A percentile compares a stretch with the other conserved stretches of the same genome.
Evolutionary conservation across 78 protist genomes (phyloP).

Genomic region (Dictyostelium discoideum): DNA sequence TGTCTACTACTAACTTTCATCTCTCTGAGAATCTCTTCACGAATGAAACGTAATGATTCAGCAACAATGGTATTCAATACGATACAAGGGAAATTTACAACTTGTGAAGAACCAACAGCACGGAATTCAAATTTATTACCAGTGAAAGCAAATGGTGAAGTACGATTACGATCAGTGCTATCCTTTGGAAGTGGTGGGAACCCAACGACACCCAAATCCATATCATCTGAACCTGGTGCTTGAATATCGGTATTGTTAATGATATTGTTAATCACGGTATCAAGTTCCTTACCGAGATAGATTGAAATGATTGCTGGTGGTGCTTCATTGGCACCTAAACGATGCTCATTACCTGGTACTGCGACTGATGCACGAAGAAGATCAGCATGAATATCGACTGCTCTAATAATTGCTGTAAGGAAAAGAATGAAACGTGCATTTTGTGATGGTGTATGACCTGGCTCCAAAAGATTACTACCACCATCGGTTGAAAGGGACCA

Average conservation of each 20-base stretch:
- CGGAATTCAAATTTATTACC: slow-evolving; percentile 95
- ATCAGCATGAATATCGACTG: slow-evolving; percentile 89
- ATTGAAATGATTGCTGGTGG: slow-evolving; percentile 98
- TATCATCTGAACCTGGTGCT: slow-evolving; percentile 3
- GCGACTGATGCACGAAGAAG: slow-evolving; percentile 87
- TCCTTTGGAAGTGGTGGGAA: slow-evolving; percentile 83
- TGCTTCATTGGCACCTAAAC: slow-evolving; percentile 97
- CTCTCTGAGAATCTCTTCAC: slow-evolving; percentile 43
- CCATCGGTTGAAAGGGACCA: slow-evolving; percentile 79
- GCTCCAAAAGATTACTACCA: slow-evolving; percentile 87
- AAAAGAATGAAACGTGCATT: slow-evolving; percentile 81
- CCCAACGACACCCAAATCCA: slow-evolving; percentile 84
- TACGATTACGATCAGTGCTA: slow-evolving; percentile 96
- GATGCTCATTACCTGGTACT: slow-evolving; percentile 93
- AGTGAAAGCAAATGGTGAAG: slow-evolving; percentile 96
- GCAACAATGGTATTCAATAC: slow-evolving; percentile 83
- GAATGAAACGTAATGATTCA: slow-evolving; percentile 78
- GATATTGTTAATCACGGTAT: slow-evolving; percentile 15
- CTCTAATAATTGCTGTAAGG: slow-evolving; percentile 81
- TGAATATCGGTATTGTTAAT: neutral
- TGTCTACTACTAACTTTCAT: neutral
- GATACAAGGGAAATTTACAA: slow-evolving; percentile 64
- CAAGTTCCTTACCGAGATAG: slow-evolving; percentile 89
- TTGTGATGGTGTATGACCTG: slow-evolving; percentile 73
- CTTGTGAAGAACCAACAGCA: slow-evolving; percentile 93